Percentiles rank a stretch among this genome's conserved stretches.
Conservation (phyloP, 176 grass and related monocot genomes). For the Pontederia paniculata region DNA sequence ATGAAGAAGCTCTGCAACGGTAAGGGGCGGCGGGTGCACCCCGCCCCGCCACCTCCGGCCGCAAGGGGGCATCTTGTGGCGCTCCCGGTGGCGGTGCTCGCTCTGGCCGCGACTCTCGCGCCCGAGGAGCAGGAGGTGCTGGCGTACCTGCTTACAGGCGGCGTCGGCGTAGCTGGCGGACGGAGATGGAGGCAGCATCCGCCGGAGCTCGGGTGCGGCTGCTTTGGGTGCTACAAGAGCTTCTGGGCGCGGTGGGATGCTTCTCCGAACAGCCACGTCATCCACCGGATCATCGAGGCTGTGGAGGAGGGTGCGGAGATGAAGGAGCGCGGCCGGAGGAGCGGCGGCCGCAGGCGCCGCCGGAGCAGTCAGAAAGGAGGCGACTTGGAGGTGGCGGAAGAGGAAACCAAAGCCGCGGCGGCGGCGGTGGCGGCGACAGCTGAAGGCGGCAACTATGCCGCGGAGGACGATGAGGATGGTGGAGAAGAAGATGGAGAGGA, state of each 20-base stretch:
- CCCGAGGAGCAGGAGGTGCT: slow-evolving; percentile 74
- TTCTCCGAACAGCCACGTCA: slow-evolving; percentile 80
- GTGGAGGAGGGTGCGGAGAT: slow-evolving; percentile 39
- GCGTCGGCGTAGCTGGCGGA: background rate
- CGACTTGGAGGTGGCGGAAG: background rate
- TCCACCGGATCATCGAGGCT: slow-evolving; percentile 88
- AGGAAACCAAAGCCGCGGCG: slow-evolving; percentile 16
- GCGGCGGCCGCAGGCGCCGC: background rate
- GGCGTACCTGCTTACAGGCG: slow-evolving; percentile 56
- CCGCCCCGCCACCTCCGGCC: slow-evolving; percentile 25
- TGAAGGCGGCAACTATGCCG: background rate
- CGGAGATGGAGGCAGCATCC: slow-evolving; percentile 29
- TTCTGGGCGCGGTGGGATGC: slow-evolving; percentile 96
- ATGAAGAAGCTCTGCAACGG: slow-evolving; percentile 79
- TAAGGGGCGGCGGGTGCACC: slow-evolving; percentile 62
- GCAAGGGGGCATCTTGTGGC: background rate
- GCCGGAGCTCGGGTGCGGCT: slow-evolving; percentile 77
- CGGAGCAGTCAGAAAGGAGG: background rate
- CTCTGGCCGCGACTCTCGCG: slow-evolving; percentile 43
- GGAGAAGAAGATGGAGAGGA: slow-evolving; percentile 13
- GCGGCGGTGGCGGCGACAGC: background rate
- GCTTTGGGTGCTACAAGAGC: slow-evolving; percentile 98
- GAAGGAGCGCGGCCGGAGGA: background rate
- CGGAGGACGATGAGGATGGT: slow-evolving; percentile 17
- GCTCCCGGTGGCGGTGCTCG: slow-evolving; percentile 39